A percentile compares a stretch with the other conserved stretches of the same genome.
phyloP scores from a whole-genome alignment of 257 asterid species.

The Solanum arcanum region DNA sequence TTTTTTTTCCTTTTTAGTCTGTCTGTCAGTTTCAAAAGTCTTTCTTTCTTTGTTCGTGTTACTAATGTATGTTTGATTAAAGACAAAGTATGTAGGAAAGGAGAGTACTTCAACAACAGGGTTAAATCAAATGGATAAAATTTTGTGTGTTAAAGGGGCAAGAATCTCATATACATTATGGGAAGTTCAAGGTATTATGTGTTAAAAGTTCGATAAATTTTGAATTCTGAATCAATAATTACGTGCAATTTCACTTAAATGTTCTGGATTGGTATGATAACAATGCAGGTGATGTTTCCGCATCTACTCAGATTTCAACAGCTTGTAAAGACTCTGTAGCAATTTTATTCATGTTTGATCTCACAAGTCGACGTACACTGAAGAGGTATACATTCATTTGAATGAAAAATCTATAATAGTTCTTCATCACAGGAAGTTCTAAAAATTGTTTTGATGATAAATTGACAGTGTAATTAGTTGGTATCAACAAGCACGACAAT shows the following conservation, averaged over 20 bases:
- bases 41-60: not conserved
- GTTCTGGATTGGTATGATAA: not conserved
- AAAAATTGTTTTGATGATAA: not conserved
- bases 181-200: constrained; percentile 57
- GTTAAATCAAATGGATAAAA: constrained; percentile 61
- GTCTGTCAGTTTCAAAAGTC: not conserved
- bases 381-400: constrained; percentile 34
- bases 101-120: constrained; percentile 21
- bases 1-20: not conserved
- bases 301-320: constrained; percentile 30
- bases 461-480: constrained; percentile 47
- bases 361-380: constrained; percentile 63
- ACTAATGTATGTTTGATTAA: not conserved
- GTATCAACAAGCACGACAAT: constrained; percentile 72
- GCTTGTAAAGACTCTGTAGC: constrained; percentile 73
- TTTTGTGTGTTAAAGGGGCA: constrained; percentile 56
- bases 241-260: not conserved
- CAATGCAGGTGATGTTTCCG: constrained; percentile 41
- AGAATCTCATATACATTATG: constrained; percentile 61
- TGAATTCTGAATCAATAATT: not conserved
- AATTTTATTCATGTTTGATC: constrained; percentile 75
- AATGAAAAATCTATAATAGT: not conserved
- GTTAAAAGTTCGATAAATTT: not conserved
- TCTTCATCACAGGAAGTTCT: not conserved
- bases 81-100: constrained; percentile 63